Evolutionary conservation across 345 rosid genomes (phyloP), one percentile per base, ranked within the genome.

Genomic region (Erucastrum elatum): DNA sequence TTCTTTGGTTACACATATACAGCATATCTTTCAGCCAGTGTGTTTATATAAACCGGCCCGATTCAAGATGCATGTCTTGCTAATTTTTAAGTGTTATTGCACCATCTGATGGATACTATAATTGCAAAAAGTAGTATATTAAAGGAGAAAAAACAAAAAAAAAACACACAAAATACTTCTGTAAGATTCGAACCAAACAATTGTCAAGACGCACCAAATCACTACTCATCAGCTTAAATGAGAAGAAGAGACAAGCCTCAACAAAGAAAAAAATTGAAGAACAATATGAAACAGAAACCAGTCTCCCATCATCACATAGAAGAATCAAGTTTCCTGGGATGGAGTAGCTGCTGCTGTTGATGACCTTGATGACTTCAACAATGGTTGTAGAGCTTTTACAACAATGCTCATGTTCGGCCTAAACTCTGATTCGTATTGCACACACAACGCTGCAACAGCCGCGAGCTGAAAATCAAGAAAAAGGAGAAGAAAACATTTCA

Each of bases 391-490:
- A 53, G 96, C 97, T 87, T 92, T 94, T 13, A 94, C 96, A 21
- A 90, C 98, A 13, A 90, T 92, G 87, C 98, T 94, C 97, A 90
- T 90, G 84, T 92, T 92, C 34, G 95, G 98, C 80, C 96, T 88
- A 79, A 94, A 94, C 85, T 90, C 98, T 39, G 98, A 91, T 80
- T 94, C 98, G 30, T 87, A 92, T 82, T 94, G 96, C 85, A 92
- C 94, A 51, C 97, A 90, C 78, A 94, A 84, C 10, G 95, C 97
- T 74, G 97, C 96, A 3, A 94, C 97, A 3, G 96, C 94, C 34
- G 98, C 98, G 76, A 92, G 85, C 97, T 94, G 86, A 80, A 74
- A 29, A 55, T 1, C 62, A 74, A n/a, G 70, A 59, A 2, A n/a
- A 8, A 53, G 56, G 13, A 31, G 44, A 63, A 64, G 13, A 31